Evolutionary conservation across 768 basidiomycete species (phyloP).

Genomic region (Tricholoma matsutake): DNA sequence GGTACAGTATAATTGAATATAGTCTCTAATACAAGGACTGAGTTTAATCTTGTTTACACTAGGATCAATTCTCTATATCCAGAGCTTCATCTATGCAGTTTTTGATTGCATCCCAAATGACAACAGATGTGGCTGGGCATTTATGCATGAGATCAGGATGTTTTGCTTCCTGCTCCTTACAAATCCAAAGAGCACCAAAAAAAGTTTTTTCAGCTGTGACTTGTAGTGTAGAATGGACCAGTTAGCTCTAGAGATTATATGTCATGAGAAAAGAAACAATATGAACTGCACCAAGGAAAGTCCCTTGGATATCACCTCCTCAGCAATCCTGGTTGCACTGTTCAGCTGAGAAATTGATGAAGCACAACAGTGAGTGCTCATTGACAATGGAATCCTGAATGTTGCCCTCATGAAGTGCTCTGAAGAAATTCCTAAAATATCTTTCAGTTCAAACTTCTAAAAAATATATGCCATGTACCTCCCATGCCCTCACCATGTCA

Average conservation of each 20-base stretch:
- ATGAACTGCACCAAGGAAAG: conserved; percentile 28
- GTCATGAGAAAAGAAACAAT: neutral
- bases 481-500: conserved; percentile 18
- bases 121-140: conserved; percentile 19
- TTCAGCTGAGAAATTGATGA: conserved; percentile 22
- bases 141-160: conserved; percentile 12
- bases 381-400: conserved; percentile 27
- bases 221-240: conserved; percentile 8
- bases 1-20: no score
- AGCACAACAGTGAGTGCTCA: conserved; percentile 25
- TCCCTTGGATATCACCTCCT: conserved; percentile 22
- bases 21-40: no score
- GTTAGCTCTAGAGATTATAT: neutral
- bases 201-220: conserved; percentile 30
- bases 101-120: conserved; percentile 26
- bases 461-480: conserved; percentile 8
- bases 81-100: conserved; percentile 25
- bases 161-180: conserved; percentile 27
- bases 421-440: neutral
- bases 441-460: neutral
- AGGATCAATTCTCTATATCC: conserved; percentile 14
- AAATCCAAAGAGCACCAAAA: conserved; percentile 27
- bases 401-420: conserved; percentile 5
- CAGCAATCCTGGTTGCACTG: conserved; percentile 16
- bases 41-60: no score